Evolutionary conservation across 371 early-diverging fungal species (phyloP).

Genomic region (Saksenaea oblongispora): DNA sequence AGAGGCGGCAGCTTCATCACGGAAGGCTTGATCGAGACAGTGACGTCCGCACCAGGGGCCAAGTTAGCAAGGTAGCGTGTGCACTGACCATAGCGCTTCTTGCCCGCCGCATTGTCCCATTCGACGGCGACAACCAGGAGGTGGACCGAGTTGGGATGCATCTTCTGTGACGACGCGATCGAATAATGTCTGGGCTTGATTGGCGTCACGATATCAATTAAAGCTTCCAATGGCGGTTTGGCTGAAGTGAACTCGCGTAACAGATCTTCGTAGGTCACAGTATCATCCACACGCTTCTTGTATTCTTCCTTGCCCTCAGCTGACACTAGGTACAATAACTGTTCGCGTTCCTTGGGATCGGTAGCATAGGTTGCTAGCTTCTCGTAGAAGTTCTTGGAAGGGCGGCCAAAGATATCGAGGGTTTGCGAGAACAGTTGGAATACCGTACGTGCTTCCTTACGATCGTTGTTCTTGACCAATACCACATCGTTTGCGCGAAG

Average conservation of each 20-base stretch:
- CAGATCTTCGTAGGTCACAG: constrained; percentile 84
- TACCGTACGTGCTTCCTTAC: constrained; percentile 69
- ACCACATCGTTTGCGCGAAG: constrained; percentile 67
- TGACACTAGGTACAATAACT: constrained; percentile 69
- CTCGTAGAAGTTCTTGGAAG: constrained; percentile 91
- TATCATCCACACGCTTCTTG: constrained; percentile 81
- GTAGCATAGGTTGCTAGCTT: constrained; percentile 72
- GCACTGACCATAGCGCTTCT: constrained; percentile 82
- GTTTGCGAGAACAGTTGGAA: constrained; percentile 81
- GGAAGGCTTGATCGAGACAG: constrained; percentile 91
- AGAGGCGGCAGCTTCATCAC: constrained; percentile 92
- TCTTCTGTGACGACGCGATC: constrained; percentile 86
- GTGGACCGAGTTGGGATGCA: constrained; percentile 87
- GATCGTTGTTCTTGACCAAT: constrained; percentile 48
- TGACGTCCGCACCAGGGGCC: constrained; percentile 68
- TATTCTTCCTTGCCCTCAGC: constrained; percentile 80
- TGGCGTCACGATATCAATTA: constrained; percentile 72
- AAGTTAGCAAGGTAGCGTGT: constrained; percentile 83
- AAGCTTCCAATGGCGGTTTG: constrained; percentile 69
- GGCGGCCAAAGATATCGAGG: constrained; percentile 92
- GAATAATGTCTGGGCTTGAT: constrained; percentile 97
- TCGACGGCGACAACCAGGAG: constrained; percentile 89
- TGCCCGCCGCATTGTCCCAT: constrained; percentile 72
- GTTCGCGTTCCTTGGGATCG: constrained; percentile 72
- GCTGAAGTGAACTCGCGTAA: constrained; percentile 86